Base-by-base conservation (phyloP, 495 filamentous ascomycete species). In the Aspergillus baeticus region DNA sequence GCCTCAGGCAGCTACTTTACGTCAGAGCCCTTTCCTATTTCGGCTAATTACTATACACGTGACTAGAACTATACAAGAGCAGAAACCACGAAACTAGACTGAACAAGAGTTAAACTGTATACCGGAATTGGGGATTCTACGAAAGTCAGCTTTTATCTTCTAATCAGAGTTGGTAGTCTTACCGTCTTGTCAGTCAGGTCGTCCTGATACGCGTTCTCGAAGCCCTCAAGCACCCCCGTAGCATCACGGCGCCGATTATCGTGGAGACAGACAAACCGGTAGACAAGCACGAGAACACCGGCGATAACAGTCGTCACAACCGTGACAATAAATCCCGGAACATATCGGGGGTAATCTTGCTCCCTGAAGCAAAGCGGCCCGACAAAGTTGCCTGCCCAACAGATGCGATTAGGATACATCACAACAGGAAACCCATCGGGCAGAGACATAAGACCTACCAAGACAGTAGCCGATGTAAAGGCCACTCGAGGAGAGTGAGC, bases 391-490 rank as follows among this genome's bases (percentile, higher is more conserved):
- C 63, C 63, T 67, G 45, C n/a, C 11, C 31, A 35, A 31, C 26
- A 36, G n/a, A n/a, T n/a, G n/a, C 20, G 6, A 22, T 46, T 22
- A 47, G 31, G n/a, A n/a, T n/a, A n/a, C n/a, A n/a, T n/a, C n/a
- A n/a, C n/a, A n/a, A n/a, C n/a, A n/a, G n/a, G n/a, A n/a, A n/a
- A n/a, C n/a, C n/a, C n/a, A n/a, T n/a, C n/a, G n/a, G n/a, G n/a
- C n/a, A n/a, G n/a, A n/a, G n/a, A n/a, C n/a, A n/a, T n/a, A 20
- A 5, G 20, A 29, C 48, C 3, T 61, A 69, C 69, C 71, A 44
- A 77, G 60, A 55, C 69, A 75, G 52, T 76, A 78, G 6, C 74
- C 73, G 38, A 77, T 70, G 52, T 71, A 77, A 10, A 77, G 52
- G 1, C 69, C 71, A 0, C 72, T 65, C 2, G 63, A 67, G 7